phyloP scores from a whole-genome alignment of 192 early-diverging fungal species.

The Coemansia sp. region DNA sequence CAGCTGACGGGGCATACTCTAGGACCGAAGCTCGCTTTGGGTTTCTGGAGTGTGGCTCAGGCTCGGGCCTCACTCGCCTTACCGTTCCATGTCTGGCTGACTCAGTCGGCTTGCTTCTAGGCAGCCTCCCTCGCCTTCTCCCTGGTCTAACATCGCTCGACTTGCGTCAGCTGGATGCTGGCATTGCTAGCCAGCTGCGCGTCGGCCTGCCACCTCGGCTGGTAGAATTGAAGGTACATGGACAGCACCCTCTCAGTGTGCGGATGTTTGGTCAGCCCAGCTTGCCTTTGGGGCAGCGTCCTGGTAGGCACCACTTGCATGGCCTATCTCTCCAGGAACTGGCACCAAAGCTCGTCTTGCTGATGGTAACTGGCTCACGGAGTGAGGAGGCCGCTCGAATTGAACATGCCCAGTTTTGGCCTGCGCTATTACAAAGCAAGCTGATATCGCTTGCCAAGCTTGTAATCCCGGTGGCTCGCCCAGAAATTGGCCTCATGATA shows the following conservation, averaged over 20 bases:
- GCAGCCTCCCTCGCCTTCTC: conserved; percentile 14
- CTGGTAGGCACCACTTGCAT: background rate
- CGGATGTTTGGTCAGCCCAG: conserved; percentile 23
- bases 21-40: conserved; percentile 5
- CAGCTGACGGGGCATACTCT: conserved; percentile 18
- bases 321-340: background rate
- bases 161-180: conserved; percentile 37
- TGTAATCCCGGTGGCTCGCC: conserved; percentile 28
- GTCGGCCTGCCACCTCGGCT: conserved; percentile 20
- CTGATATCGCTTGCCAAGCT: conserved; percentile 13
- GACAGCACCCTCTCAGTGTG: conserved; percentile 33
- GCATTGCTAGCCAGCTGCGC: conserved; percentile 15
- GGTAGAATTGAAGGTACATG: conserved; percentile 15
- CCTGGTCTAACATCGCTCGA: conserved; percentile 24
- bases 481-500: conserved; percentile 21
- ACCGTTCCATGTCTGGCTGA: conserved; percentile 42
- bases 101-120: conserved; percentile 23
- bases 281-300: background rate
- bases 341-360: background rate
- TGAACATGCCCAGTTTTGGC: conserved; percentile 34
- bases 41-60: conserved; percentile 3
- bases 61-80: conserved; percentile 27
- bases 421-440: conserved; percentile 10
- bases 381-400: conserved; percentile 36
- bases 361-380: conserved; percentile 24